A percentile compares a stretch with the other conserved stretches of the same genome.
Evolutionary conservation across 805 yeast genomes (phyloP).

Genomic region (Pichia exigua): DNA sequence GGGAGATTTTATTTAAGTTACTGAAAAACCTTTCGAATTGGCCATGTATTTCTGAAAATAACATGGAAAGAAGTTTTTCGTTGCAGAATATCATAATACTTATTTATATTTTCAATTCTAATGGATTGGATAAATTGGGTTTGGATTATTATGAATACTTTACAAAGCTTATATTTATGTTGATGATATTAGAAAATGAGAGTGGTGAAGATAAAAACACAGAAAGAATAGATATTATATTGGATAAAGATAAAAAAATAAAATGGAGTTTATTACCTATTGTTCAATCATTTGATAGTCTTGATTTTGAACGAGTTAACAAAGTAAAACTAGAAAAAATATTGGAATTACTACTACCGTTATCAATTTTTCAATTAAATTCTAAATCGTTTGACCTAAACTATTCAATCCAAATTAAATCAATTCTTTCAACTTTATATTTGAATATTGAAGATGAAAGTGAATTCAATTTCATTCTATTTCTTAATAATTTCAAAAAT

Average conservation of each 20-base stretch:
- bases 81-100: constrained; percentile 4
- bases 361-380: background rate
- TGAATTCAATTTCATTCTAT: background rate
- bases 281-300: constrained; percentile 34
- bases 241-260: constrained; percentile 13
- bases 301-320: background rate
- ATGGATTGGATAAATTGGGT: constrained; percentile 1
- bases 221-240: constrained; percentile 19
- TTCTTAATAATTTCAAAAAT: background rate
- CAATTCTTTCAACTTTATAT: background rate
- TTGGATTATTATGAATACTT: background rate
- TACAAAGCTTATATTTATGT: background rate
- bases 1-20: constrained; percentile 2
- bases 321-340: background rate
- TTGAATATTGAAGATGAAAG: background rate
- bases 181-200: background rate
- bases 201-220: background rate
- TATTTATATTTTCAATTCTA: background rate
- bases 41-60: constrained; percentile 7
- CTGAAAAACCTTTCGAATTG: constrained; percentile 6
- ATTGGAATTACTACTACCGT: constrained; percentile 5
- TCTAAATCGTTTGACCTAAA: constrained; percentile 3
- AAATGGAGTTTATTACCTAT: constrained; percentile 29
- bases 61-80: background rate
- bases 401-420: background rate